Percentiles rank a stretch among this genome's conserved stretches.
Conservation (phyloP, 2,329 filamentous ascomycete species). For the Cytospora schulzeri region DNA sequence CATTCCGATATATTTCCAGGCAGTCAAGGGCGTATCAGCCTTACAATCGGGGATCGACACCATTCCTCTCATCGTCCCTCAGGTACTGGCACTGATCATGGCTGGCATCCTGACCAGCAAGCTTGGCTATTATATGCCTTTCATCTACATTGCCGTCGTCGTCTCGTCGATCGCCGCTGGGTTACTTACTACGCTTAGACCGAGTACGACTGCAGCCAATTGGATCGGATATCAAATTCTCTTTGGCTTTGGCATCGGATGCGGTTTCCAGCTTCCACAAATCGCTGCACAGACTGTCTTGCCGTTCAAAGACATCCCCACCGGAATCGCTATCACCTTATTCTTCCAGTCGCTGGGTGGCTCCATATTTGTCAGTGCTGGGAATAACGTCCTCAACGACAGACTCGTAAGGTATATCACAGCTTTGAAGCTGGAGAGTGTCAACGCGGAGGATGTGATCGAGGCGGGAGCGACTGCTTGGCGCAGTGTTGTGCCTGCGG, state of each 20-base stretch:
- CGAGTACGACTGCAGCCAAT: constrained; percentile 36
- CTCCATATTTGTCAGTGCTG: constrained; percentile 50
- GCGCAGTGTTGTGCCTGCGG: neutral
- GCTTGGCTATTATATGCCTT: constrained; percentile 32
- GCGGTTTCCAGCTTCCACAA: neutral
- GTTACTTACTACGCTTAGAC: constrained; percentile 39
- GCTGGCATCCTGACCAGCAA: constrained; percentile 29
- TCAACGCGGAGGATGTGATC: neutral
- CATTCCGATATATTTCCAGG: constrained; percentile 46
- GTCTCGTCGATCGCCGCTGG: constrained; percentile 41
- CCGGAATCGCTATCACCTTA: constrained; percentile 2
- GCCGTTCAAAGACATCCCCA: constrained; percentile 1
- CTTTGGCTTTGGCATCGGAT: constrained; percentile 12
- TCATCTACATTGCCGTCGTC: constrained; percentile 31
- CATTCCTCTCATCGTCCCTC: constrained; percentile 32
- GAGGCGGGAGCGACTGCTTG: constrained; percentile 5
- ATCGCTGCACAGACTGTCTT: neutral
- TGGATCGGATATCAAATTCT: constrained; percentile 42
- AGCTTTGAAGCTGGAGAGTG: neutral
- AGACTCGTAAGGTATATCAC: constrained; percentile 31
- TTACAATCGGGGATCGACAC: constrained; percentile 31
- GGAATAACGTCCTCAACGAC: constrained; percentile 45
- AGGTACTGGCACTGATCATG: constrained; percentile 29
- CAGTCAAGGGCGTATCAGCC: constrained; percentile 35
- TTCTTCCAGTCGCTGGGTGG: constrained; percentile 33